These are phyloP conservation scores for Hygrophorus pudorinus DNA, from an alignment of 768 basidiomycete species.

Conservation along the genomic window DNA sequence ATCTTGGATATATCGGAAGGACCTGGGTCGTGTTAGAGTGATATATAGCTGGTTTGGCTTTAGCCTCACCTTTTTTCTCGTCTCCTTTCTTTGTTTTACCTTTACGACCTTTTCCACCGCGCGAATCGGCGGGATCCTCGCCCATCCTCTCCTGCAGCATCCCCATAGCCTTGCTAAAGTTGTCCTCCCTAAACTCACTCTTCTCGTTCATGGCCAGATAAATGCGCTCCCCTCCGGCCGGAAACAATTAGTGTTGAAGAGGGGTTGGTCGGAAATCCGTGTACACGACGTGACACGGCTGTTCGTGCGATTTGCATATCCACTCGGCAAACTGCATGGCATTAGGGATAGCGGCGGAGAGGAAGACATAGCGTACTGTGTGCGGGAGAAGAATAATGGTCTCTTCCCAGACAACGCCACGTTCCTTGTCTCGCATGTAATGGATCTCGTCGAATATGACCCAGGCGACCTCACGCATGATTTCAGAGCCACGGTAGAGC, in stretches of 20 bases:
- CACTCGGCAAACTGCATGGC: constrained; percentile 99
- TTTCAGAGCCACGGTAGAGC: constrained; percentile 96
- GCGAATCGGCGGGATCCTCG: constrained; percentile 87
- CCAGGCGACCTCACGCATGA: constrained; percentile 99
- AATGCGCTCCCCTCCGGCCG: constrained; percentile 92
- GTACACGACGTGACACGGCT: constrained; percentile 98
- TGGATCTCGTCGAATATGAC: constrained; percentile 99
- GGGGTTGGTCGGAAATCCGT: constrained; percentile 99
- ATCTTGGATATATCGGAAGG: constrained; percentile 94
- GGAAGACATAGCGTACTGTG: constrained; percentile 93
- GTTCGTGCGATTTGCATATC: constrained; percentile 95
- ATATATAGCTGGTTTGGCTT: not conserved
- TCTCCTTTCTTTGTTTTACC: constrained; percentile 94
- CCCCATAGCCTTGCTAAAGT: constrained; percentile 97
- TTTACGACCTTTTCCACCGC: constrained; percentile 76
- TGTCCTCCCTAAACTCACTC: constrained; percentile 93
- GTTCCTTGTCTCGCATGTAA: constrained; percentile 99
- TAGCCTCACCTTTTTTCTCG: constrained; percentile 67
- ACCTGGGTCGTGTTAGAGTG: constrained; percentile 31
- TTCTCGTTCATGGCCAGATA: constrained; percentile 99
- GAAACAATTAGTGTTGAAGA: constrained; percentile 97
- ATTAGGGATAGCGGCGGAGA: constrained; percentile 98
- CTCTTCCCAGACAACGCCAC: constrained; percentile 99
- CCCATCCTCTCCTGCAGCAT: constrained; percentile 75
- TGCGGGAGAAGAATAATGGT: constrained; percentile 96